Percentiles rank a stretch among this genome's conserved stretches.
phyloP scores from a whole-genome alignment of 805 yeast genomes.

The Hanseniaspora hatyaiensis region DNA sequence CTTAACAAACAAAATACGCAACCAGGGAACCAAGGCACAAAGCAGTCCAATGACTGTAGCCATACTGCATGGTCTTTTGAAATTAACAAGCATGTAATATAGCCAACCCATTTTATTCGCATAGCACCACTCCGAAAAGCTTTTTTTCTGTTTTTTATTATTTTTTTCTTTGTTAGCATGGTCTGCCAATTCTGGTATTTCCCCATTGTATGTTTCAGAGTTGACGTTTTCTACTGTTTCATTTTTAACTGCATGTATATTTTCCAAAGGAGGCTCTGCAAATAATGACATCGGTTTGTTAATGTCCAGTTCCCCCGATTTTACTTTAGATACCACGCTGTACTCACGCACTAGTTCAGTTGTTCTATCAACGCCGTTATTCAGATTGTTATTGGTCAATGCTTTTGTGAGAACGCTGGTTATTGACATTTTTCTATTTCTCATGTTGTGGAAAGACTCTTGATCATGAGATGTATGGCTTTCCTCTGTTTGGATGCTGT shows the following conservation, averaged over 20 bases:
- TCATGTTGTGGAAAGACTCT: neutral
- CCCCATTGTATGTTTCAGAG: neutral
- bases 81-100: conserved; percentile 36
- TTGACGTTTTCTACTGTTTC: conserved; percentile 16
- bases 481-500: conserved; percentile 1
- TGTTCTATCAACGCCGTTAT: neutral
- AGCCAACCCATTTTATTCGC: conserved; percentile 29
- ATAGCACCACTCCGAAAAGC: conserved; percentile 10
- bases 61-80: conserved; percentile 59
- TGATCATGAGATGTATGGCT: neutral
- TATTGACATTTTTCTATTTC: neutral
- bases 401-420: conserved; percentile 1
- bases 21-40: conserved; percentile 79
- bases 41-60: conserved; percentile 54
- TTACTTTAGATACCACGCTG: conserved; percentile 26
- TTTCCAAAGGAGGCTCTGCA: conserved; percentile 6
- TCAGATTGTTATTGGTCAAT: neutral
- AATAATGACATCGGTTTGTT: conserved; percentile 26
- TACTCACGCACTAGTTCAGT: conserved; percentile 30
- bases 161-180: neutral
- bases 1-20: conserved; percentile 54
- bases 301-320: conserved; percentile 27
- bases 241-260: neutral
- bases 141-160: neutral
- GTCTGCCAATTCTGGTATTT: neutral